Conservation (phyloP, 192 early-diverging fungal species). For the Coemansia sp. region DNA sequence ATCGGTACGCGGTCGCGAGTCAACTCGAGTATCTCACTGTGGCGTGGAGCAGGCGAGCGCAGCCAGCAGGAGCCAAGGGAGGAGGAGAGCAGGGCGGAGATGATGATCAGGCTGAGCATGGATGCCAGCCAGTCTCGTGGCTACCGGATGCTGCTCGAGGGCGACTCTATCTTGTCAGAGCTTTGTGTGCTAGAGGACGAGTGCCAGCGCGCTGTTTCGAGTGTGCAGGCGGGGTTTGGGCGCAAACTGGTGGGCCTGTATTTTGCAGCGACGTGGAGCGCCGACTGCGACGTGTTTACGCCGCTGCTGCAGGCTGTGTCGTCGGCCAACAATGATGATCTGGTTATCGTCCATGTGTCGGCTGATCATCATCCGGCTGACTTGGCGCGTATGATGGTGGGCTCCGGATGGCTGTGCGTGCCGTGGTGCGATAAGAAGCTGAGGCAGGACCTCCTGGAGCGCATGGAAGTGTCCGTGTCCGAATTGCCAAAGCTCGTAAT, state of each 20-base stretch:
- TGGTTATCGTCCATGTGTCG: slow-evolving; percentile 44
- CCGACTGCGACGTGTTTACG: slow-evolving; percentile 54
- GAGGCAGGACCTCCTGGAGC: slow-evolving; percentile 36
- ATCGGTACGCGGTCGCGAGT: slow-evolving; percentile 42
- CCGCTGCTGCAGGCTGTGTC: slow-evolving; percentile 36
- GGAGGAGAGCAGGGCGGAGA: slow-evolving; percentile 23
- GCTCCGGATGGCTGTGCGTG: slow-evolving; percentile 48
- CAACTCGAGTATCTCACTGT: slow-evolving; percentile 37
- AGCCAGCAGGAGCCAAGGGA: slow-evolving; percentile 12
- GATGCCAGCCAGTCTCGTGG: slow-evolving; percentile 49
- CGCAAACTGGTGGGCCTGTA: slow-evolving; percentile 37
- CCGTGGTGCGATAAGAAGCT: slow-evolving; percentile 46
- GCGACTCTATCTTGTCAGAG: slow-evolving; percentile 38
- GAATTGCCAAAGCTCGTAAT: slow-evolving; percentile 45
- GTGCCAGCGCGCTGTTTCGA: slow-evolving; percentile 34
- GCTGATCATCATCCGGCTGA: slow-evolving; percentile 50
- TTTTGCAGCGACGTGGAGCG: slow-evolving; percentile 55
- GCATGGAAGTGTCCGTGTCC: slow-evolving; percentile 32
- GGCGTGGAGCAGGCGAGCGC: slow-evolving; percentile 7
- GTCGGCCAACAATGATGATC: slow-evolving; percentile 31
- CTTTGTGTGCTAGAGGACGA: slow-evolving; percentile 49
- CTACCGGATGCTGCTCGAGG: slow-evolving; percentile 47
- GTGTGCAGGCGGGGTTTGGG: slow-evolving; percentile 31
- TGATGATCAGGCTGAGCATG: slow-evolving; percentile 52
- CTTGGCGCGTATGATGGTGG: slow-evolving; percentile 45